Base-by-base conservation (phyloP, 805 yeast genomes). In the Sungouiozyma ichnusensis region DNA sequence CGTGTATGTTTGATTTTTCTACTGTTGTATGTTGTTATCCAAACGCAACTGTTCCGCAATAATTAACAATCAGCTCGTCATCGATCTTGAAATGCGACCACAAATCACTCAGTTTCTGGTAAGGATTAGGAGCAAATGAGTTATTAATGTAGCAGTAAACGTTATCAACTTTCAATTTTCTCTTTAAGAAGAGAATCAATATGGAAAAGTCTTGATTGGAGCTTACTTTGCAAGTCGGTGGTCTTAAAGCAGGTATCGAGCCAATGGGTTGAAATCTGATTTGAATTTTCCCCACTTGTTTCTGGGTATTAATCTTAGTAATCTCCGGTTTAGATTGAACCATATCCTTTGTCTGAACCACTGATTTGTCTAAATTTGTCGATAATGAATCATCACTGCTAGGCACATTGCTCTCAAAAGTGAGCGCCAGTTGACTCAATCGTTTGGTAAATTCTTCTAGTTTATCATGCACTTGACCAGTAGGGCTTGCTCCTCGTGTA, bases 101-200 rank as follows among this genome's bases (percentile, higher is more conserved):
- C 6, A 63, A 42, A 19, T 60, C 63, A 2, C 63, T 62, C 1
- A 63, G 47, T 3, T 39, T 48, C 36, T 60, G 64, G 18, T 60
- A 58, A 1, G 65, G 65, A 24, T 55, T 55, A 2, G 67, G 67
- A 2, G 65, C 63, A 47, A 63, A 63, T 6, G 67, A 62, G 39
- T 58, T 63, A 37, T 58, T 62, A 3, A 63, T 48, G 36, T 63
- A 63, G 37, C 65, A 58, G 38, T 52, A 53, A 3, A 60, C 53
- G 31, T 51, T 41, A 9, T 48, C 44, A 16, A 55, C 40, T 35
- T 52, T 53, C 35, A 60, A 29, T 38, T 48, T 48, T 39, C 45
- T 47, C 35, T 44, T 40, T 11, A 60, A 38, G 37, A 59, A 59
- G 8, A 46, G 32, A 4, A 52, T 39, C 1, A 60, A 38, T 36